Percentiles rank a stretch among this genome's conserved stretches.
phyloP scores from a whole-genome alignment of 768 basidiomycete species.

The Tulasnella sp. region DNA sequence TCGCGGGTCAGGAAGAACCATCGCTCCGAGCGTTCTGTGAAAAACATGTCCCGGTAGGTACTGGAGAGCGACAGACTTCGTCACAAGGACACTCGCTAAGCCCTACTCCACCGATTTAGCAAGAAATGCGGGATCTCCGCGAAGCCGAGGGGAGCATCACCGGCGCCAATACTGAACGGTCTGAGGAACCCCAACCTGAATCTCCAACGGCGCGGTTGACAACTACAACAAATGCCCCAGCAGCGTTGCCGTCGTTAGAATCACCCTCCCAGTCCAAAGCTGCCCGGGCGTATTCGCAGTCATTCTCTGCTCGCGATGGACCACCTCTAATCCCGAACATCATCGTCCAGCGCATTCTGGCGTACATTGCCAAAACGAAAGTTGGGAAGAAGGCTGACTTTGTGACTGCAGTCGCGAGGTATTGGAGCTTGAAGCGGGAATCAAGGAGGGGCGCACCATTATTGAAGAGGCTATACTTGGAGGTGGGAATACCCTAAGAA shows the following conservation, averaged over 20 bases:
- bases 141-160: constrained; percentile 24
- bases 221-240: too few relatives aligned
- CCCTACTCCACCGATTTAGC: constrained; percentile 31
- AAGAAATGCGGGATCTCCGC: constrained; percentile 57
- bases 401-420: constrained; percentile 67
- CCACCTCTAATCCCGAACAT: constrained; percentile 84
- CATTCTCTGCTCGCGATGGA: constrained; percentile 66
- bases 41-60: constrained; percentile 75
- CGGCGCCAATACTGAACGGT: constrained; percentile 24
- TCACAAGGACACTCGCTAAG: not conserved
- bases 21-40: constrained; percentile 78
- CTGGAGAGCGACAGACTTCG: not conserved
- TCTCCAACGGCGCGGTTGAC: too few relatives aligned
- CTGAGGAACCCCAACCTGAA: constrained; percentile 20
- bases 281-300: constrained; percentile 80
- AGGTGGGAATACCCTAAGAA: constrained; percentile 32
- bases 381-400: constrained; percentile 72
- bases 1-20: constrained; percentile 57
- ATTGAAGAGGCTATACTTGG: constrained; percentile 84
- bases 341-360: constrained; percentile 67
- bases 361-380: constrained; percentile 59
- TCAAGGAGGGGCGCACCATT: constrained; percentile 86
- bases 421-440: constrained; percentile 97
- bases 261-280: constrained; percentile 43
- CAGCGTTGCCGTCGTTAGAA: too few relatives aligned